A percentile compares a stretch with the other conserved stretches of the same genome.
Evolutionary conservation across 805 yeast species (phyloP).

Genomic region (Alloascoidea africana): DNA sequence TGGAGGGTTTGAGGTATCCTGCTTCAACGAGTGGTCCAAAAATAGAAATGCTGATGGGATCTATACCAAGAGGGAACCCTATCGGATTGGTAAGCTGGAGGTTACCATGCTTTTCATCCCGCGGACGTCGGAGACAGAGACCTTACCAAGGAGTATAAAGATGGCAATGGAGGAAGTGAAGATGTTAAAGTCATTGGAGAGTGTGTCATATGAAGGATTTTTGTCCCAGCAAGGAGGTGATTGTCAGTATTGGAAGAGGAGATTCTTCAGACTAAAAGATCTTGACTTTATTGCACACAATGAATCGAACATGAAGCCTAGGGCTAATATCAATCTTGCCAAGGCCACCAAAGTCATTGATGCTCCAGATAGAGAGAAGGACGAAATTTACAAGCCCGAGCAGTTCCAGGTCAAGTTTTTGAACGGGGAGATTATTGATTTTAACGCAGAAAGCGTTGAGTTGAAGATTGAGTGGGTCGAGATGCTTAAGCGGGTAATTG

Average conservation of each 20-base stretch:
- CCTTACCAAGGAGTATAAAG: slow-evolving; percentile 55
- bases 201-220: slow-evolving; percentile 16
- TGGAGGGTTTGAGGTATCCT: slow-evolving; percentile 35
- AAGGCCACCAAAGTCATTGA: slow-evolving; percentile 42
- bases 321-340: slow-evolving; percentile 61
- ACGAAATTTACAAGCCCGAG: slow-evolving; percentile 67
- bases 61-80: slow-evolving; percentile 28
- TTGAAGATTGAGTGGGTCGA: slow-evolving; percentile 56
- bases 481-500: slow-evolving; percentile 30
- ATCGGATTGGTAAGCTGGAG: slow-evolving; percentile 49
- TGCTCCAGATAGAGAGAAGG: slow-evolving; percentile 12
- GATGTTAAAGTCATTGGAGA: background rate
- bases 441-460: slow-evolving; percentile 62
- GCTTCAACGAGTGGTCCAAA: slow-evolving; percentile 74
- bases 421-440: slow-evolving; percentile 71
- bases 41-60: slow-evolving; percentile 13
- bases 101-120: slow-evolving; percentile 59
- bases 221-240: slow-evolving; percentile 33
- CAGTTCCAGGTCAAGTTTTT: slow-evolving; percentile 63
- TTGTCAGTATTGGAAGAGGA: slow-evolving; percentile 26
- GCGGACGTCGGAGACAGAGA: slow-evolving; percentile 40
- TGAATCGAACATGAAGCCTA: slow-evolving; percentile 38
- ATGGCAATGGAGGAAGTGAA: slow-evolving; percentile 20
- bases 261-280: slow-evolving; percentile 25
- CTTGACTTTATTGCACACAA: slow-evolving; percentile 27